Percentiles rank a stretch among this genome's conserved stretches.
Conservation (phyloP, 2,329 filamentous ascomycete genomes). For the Botrytis fragariae region DNA sequence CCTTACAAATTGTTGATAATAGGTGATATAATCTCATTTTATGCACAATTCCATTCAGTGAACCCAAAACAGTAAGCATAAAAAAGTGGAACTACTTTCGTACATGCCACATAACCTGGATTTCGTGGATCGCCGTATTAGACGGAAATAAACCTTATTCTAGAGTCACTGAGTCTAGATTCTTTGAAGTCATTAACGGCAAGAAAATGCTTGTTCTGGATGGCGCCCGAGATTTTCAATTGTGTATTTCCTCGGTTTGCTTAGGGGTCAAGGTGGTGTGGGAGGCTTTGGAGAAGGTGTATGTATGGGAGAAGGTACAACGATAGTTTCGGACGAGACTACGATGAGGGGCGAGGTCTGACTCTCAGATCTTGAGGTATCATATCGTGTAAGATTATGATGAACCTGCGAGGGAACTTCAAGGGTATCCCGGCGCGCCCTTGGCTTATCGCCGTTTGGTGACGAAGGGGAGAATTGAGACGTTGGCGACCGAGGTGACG, state of each 20-base stretch:
- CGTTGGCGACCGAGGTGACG: constrained; percentile 24
- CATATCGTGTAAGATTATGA: constrained; percentile 23
- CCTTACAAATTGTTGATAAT: background rate
- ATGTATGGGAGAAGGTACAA: background rate
- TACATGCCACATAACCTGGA: background rate
- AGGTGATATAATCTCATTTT: background rate
- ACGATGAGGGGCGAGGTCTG: constrained; percentile 27
- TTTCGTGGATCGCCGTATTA: background rate
- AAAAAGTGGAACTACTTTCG: background rate
- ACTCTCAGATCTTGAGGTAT: constrained; percentile 13
- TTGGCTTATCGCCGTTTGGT: constrained; percentile 4
- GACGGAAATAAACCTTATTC: background rate
- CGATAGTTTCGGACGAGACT: constrained; percentile 26
- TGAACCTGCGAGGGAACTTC: constrained; percentile 41
- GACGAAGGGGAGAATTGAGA: constrained; percentile 8
- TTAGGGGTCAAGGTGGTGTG: background rate
- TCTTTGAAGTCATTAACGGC: background rate
- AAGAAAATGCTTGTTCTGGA: background rate
- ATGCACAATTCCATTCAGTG: background rate
- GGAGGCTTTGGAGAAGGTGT: background rate
- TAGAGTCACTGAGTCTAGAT: background rate
- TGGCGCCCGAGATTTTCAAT: too few relatives aligned
- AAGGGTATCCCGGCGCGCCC: constrained; percentile 37
- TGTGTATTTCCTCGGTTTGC: background rate
- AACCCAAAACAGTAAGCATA: too few relatives aligned